Base-by-base conservation (phyloP, 2,329 filamentous ascomycete species). In the Penicillium vulpinum region DNA sequence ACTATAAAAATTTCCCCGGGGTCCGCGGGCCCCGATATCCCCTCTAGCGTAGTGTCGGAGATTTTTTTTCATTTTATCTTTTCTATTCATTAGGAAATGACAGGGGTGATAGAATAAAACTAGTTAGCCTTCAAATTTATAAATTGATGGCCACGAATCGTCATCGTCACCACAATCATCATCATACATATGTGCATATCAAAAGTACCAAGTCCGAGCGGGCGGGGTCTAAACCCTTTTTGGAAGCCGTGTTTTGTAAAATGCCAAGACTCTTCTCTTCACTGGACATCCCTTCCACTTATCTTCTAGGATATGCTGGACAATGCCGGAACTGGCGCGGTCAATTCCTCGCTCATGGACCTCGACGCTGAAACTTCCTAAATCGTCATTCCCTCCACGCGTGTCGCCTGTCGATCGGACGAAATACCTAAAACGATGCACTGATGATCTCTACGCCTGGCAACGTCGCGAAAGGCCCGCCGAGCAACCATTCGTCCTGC, bases 401-500 rank as follows among this genome's bases (percentile, higher is more conserved):
- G 77, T 79, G 36, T 68, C 74, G 28, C 70, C 73, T 22, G 69
- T 74, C 59, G 79, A 83, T 62, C 78, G 78, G 61, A 67, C 75
- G 18, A 78, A 78, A 73, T 82, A 94, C 75, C 83, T 96, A 45
- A 82, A 85, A 69, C 82, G 85, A 84, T 94, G 89, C 75, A 88
- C 91, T 75, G 90, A 96, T 78, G 88, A 92, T 51, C 83, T 97
- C 15, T 99, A 97, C 78, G 79, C 84, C 69, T 97, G 92, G 92
- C 94, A 99, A 79, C 80, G 81, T 60, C 72, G 64, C 61, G 65
- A 75, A 61, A 77, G 85, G 61, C 78, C 83, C 3, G 73, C 72
- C 31, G 75, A 83, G 35, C 75, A 84, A 41, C 80, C 82, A 0
- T 99, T 97, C 63, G 80, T 92, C 2, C 81, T 99, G 9, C 94